Evolutionary conservation across 768 basidiomycete species (phyloP).

Genomic region (Rhizopogon vulgaris): DNA sequence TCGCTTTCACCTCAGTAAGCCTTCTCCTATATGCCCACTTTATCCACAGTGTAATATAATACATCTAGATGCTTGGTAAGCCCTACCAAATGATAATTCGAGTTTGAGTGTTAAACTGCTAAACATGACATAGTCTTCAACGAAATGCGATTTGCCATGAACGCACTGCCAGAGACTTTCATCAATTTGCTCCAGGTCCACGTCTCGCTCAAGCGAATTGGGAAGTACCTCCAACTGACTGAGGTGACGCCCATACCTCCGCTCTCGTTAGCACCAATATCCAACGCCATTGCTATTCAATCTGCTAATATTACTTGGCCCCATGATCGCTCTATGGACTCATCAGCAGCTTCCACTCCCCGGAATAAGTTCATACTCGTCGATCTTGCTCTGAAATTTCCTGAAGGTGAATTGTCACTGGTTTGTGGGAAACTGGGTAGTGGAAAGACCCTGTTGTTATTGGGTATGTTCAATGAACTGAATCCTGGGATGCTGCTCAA

Average conservation of each 20-base stretch:
- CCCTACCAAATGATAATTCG: background rate
- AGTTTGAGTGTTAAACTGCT: background rate
- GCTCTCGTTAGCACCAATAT: slow-evolving; percentile 41
- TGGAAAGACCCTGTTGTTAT: slow-evolving; percentile 82
- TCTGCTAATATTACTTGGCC: slow-evolving; percentile 92
- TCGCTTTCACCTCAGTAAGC: slow-evolving; percentile 69
- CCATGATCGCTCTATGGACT: slow-evolving; percentile 54
- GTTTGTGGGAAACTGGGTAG: slow-evolving; percentile 88
- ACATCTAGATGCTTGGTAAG: slow-evolving; percentile 36
- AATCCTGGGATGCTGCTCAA: slow-evolving; percentile 5
- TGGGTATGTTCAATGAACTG: slow-evolving; percentile 33
- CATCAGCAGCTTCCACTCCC: slow-evolving; percentile 67
- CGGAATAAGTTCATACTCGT: slow-evolving; percentile 72
- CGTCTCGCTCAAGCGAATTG: slow-evolving; percentile 85
- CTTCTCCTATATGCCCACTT: slow-evolving; percentile 8
- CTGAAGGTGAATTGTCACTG: slow-evolving; percentile 69
- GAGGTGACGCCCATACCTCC: slow-evolving; percentile 67
- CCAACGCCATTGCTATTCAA: slow-evolving; percentile 60
- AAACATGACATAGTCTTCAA: slow-evolving; percentile 53
- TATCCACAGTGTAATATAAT: background rate
- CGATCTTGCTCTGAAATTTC: slow-evolving; percentile 76
- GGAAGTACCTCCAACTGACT: slow-evolving; percentile 74
- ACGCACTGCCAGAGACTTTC: slow-evolving; percentile 84
- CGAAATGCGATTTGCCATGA: slow-evolving; percentile 85
- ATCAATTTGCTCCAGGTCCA: slow-evolving; percentile 85